Conservation (phyloP, 805 yeast species). For the Yarrowia osloensis region DNA sequence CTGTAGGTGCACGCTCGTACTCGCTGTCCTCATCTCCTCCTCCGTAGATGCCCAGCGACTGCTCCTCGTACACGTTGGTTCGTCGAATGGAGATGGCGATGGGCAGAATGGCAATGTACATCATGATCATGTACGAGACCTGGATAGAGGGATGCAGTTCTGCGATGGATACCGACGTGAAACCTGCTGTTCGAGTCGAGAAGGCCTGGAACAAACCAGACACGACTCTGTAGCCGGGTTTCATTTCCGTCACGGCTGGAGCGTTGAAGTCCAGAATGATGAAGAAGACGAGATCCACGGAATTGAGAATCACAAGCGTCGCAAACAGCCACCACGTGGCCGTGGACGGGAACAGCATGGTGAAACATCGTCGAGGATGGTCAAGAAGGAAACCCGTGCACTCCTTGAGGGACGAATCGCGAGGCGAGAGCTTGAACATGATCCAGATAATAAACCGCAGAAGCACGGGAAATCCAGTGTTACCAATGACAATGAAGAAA, state of each 20-base stretch:
- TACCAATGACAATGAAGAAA: slow-evolving; percentile 83
- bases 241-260: slow-evolving; percentile 52
- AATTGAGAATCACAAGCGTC: slow-evolving; percentile 71
- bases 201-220: slow-evolving; percentile 90
- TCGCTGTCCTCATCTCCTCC: slow-evolving; percentile 40
- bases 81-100: slow-evolving; percentile 94
- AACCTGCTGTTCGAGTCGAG: slow-evolving; percentile 93
- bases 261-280: slow-evolving; percentile 71
- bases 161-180: slow-evolving; percentile 69
- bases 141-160: slow-evolving; percentile 85
- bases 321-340: slow-evolving; percentile 95
- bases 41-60: slow-evolving; percentile 79
- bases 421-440: slow-evolving; percentile 64
- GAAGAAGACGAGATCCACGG: slow-evolving; percentile 76
- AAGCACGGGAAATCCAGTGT: slow-evolving; percentile 89
- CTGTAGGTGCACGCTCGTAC: slow-evolving; percentile 26
- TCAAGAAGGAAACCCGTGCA: slow-evolving; percentile 83
- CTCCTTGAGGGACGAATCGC: slow-evolving; percentile 53
- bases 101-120: slow-evolving; percentile 96
- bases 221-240: slow-evolving; percentile 68
- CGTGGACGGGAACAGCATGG: slow-evolving; percentile 83
- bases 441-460: slow-evolving; percentile 83
- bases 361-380: slow-evolving; percentile 96
- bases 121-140: slow-evolving; percentile 92
- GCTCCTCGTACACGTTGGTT: slow-evolving; percentile 97